Evolutionary conservation across 2,329 filamentous ascomycete species (phyloP).

Genomic region (Colletotrichum sp.): DNA sequence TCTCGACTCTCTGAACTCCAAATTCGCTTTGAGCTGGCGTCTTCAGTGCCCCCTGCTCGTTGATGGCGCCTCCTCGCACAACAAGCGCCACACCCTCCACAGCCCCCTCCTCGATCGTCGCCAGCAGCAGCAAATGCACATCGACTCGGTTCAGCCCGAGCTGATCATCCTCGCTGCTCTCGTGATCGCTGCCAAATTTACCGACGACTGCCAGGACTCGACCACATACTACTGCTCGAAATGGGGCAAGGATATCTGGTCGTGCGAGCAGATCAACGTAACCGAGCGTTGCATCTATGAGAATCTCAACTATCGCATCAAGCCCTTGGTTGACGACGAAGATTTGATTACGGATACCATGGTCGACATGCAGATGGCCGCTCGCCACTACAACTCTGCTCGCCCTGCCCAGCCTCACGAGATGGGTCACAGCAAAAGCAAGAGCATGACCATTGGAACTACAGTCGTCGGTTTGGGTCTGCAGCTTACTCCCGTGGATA

Average conservation of each 20-base stretch:
- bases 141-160: constrained; percentile 67
- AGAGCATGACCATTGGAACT: constrained; percentile 43
- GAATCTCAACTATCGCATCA: constrained; percentile 66
- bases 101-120: constrained; percentile 32
- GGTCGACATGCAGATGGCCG: constrained; percentile 69
- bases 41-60: constrained; percentile 57
- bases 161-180: constrained; percentile 68
- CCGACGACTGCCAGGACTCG: constrained; percentile 62
- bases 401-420: constrained; percentile 5
- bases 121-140: constrained; percentile 50
- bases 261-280: constrained; percentile 65
- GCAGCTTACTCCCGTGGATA: constrained; percentile 46
- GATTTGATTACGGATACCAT: constrained; percentile 63
- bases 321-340: constrained; percentile 63
- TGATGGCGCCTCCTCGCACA: constrained; percentile 25
- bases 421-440: constrained; percentile 34
- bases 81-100: constrained; percentile 54
- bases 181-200: constrained; percentile 70
- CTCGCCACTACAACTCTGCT: constrained; percentile 33
- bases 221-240: constrained; percentile 57
- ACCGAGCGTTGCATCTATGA: constrained; percentile 71
- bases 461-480: constrained; percentile 44
- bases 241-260: constrained; percentile 64
- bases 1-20: constrained; percentile 67
- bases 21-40: constrained; percentile 68